Evolutionary conservation across 192 early-diverging fungal genomes (phyloP).

Genomic region (Linnemannia exigua): DNA sequence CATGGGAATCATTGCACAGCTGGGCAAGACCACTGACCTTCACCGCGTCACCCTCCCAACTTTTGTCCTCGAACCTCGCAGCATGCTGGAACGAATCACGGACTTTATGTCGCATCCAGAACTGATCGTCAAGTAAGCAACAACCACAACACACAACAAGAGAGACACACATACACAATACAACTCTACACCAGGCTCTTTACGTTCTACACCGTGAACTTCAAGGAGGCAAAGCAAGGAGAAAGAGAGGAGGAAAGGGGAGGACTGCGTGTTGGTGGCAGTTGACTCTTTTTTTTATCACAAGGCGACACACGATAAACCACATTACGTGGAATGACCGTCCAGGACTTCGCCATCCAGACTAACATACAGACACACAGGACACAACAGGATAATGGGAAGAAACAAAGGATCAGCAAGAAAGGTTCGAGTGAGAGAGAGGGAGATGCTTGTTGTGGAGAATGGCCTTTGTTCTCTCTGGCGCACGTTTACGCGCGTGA

Average conservation of each 20-base stretch:
- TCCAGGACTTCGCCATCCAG: neutral
- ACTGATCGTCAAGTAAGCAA: slow-evolving; percentile 77
- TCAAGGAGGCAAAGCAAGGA: neutral
- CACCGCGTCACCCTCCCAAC: slow-evolving; percentile 95
- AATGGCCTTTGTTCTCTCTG: neutral
- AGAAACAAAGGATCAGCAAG: neutral
- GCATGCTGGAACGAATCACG: slow-evolving; percentile 94
- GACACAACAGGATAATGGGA: neutral
- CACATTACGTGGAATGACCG: neutral
- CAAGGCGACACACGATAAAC: neutral
- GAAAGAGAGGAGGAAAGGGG: neutral
- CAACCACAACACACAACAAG: too few species aligned
- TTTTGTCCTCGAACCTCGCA: slow-evolving; percentile 94
- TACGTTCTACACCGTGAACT: neutral
- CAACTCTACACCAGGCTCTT: too few species aligned
- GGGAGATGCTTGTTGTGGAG: neutral
- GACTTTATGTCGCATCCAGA: slow-evolving; percentile 97
- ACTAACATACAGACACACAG: neutral
- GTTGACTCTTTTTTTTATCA: neutral
- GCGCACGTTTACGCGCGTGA: neutral
- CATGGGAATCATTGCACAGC: slow-evolving; percentile 88
- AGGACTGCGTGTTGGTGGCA: neutral
- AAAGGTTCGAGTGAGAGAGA: neutral
- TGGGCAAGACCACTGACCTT: slow-evolving; percentile 92
- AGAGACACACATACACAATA: too few species aligned